A percentile compares a stretch with the other conserved stretches of the same genome.
phyloP scores from a whole-genome alignment of 352 stramenopile species.

The Phytophthora idaei region DNA sequence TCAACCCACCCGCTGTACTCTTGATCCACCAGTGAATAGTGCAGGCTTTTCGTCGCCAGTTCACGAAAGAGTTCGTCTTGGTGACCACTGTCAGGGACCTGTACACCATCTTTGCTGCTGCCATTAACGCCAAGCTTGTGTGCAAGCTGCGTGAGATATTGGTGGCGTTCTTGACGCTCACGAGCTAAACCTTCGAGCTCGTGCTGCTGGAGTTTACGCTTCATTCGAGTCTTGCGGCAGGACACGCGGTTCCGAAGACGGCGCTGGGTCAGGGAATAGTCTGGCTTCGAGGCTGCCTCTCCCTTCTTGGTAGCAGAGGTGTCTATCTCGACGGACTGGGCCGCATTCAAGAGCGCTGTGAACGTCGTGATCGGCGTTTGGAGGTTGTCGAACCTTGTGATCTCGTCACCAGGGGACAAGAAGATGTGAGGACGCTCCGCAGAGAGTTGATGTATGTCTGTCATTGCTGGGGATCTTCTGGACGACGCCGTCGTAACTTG shows the following conservation, averaged over 20 bases:
- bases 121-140: conserved; percentile 11
- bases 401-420: conserved; percentile 1
- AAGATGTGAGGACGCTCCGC: conserved; percentile 17
- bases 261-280: conserved; percentile 23
- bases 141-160: conserved; percentile 41
- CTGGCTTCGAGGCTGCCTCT: conserved; percentile 5
- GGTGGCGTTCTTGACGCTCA: conserved; percentile 37
- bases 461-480: conserved; percentile 5
- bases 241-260: conserved; percentile 51
- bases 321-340: conserved; percentile 21
- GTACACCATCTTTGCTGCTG: neutral
- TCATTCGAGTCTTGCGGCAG: conserved; percentile 54
- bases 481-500: conserved; percentile 22
- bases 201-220: conserved; percentile 49
- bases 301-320: neutral
- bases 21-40: conserved; percentile 45
- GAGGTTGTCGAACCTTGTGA: neutral
- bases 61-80: conserved; percentile 30
- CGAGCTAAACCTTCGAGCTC: conserved; percentile 27
- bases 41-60: conserved; percentile 36
- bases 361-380: conserved; percentile 29
- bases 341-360: conserved; percentile 31
- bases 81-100: neutral
- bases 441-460: conserved; percentile 12
- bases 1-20: conserved; percentile 30